phyloP scores from a whole-genome alignment of 1,284 basidiomycete species.

The Ceratobasidium sp. region DNA sequence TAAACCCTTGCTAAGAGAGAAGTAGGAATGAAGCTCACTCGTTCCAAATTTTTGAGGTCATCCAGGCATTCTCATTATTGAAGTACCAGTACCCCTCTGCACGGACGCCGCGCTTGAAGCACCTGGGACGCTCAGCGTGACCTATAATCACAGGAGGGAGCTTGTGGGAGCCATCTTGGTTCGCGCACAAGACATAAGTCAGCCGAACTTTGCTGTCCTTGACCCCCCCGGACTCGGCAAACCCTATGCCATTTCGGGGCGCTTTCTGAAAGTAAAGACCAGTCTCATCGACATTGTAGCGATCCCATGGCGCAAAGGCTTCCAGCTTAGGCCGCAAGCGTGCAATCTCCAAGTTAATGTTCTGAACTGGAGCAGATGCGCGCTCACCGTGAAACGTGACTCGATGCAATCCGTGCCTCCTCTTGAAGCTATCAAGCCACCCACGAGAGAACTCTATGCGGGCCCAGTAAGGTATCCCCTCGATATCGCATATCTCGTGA shows the following conservation, averaged over 20 bases:
- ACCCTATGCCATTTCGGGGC: conserved; percentile 48
- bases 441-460: conserved; percentile 7
- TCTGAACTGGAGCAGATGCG: background rate
- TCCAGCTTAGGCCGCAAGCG: conserved; percentile 7
- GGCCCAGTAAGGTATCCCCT: background rate
- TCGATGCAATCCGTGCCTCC: conserved; percentile 46
- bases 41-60: conserved; percentile 47
- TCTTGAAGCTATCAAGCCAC: conserved; percentile 11
- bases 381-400: conserved; percentile 50
- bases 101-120: too few species aligned
- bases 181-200: conserved; percentile 52
- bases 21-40: conserved; percentile 6
- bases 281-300: conserved; percentile 57
- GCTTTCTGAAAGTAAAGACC: conserved; percentile 52
- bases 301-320: conserved; percentile 49
- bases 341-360: background rate
- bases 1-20: background rate
- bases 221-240: conserved; percentile 47
- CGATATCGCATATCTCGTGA: background rate
- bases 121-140: conserved; percentile 49
- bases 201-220: conserved; percentile 51
- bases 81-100: conserved; percentile 52
- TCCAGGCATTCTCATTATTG: conserved; percentile 55
- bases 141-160: conserved; percentile 52
- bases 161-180: conserved; percentile 53